Evolutionary conservation across 1,139 yeast species (phyloP).

Genomic region (Candida neerlandica): DNA sequence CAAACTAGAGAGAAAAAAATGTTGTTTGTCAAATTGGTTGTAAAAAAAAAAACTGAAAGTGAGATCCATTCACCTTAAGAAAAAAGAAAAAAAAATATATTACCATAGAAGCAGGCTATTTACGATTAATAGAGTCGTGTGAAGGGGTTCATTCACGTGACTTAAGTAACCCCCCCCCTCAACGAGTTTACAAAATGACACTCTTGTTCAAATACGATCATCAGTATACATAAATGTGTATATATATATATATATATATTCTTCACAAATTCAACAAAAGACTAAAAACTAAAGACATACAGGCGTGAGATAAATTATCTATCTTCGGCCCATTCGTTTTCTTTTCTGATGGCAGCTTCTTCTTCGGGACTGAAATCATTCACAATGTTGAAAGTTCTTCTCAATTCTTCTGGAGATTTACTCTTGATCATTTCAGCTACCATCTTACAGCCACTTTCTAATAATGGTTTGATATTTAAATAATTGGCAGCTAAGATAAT

Average conservation of each 20-base stretch:
- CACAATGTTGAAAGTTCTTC: constrained; percentile 93
- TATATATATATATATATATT: background rate
- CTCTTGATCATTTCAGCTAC: constrained; percentile 99
- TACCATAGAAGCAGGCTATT: background rate
- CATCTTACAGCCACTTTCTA: constrained; percentile 95
- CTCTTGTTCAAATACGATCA: background rate
- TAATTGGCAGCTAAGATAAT: constrained; percentile 95
- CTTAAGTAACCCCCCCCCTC: background rate
- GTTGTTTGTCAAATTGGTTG: constrained; percentile 3
- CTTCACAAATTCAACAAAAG: background rate
- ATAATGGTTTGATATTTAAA: constrained; percentile 86
- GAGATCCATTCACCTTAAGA: background rate
- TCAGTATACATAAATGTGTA: too few species aligned
- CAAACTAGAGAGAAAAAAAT: background rate
- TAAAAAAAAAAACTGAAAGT: background rate
- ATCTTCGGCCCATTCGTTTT: constrained; percentile 99
- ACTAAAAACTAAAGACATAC: background rate
- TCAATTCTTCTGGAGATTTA: constrained; percentile 93
- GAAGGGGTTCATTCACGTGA: background rate
- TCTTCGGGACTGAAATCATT: constrained; percentile 98
- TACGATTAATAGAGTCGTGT: background rate
- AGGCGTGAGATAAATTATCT: constrained; percentile 43
- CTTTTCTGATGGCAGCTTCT: constrained; percentile 96
- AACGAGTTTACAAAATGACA: background rate
- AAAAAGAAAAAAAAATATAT: background rate